Base-by-base conservation (phyloP, 306 rosid species). In the Sphenostylis stenocarpa region DNA sequence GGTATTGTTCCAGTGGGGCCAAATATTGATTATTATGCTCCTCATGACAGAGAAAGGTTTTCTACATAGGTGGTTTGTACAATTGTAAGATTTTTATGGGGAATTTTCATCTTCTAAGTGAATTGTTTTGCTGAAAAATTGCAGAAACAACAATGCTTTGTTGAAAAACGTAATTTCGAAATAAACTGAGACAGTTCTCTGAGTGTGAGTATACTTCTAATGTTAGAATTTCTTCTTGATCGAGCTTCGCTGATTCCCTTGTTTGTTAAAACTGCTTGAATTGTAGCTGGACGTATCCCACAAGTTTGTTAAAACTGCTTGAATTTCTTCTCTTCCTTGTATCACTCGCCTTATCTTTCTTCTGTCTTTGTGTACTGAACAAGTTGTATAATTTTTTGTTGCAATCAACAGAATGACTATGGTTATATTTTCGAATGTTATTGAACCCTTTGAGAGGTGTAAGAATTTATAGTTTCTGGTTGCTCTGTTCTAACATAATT, bases 1-100 rank as follows among this genome's bases (percentile, higher is more conserved):
- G 97, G 97, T 7, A 84, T 92, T 17, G 84, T 95, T 58, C 97
- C 98, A 7, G 15, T 60, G 2, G 97, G 97, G 23, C 91, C 97
- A 36, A 73, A 82, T 71, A 82, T 89, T 51, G 89, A 95, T 77
- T 92, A 84, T 76, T 84, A 85, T 34, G 77, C 93, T 78, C 88
- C 97, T 70, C 97, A 90, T 38, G 86, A 84, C 84, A 84, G 98
- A 69, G 79, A 86, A 48, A 88, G 86, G 85, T 95, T 92, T 65
- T 80, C 93, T 75, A 26, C 85, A 2, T 92, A 86, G 76, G 51
- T 78, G 75, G 72, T 47, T 10, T 48, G 45, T 23, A 70, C 77
- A 68, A 49, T 16, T 56, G 51, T 28, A 47, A 28, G 55, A 33
- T 23, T 67, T 60, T 41, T 21, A 11, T 31, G 53, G 24, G 33